These are phyloP conservation scores for Polysphondylium violaceum DNA, from an alignment of 78 protist genomes.

Conservation along the genomic window DNA sequence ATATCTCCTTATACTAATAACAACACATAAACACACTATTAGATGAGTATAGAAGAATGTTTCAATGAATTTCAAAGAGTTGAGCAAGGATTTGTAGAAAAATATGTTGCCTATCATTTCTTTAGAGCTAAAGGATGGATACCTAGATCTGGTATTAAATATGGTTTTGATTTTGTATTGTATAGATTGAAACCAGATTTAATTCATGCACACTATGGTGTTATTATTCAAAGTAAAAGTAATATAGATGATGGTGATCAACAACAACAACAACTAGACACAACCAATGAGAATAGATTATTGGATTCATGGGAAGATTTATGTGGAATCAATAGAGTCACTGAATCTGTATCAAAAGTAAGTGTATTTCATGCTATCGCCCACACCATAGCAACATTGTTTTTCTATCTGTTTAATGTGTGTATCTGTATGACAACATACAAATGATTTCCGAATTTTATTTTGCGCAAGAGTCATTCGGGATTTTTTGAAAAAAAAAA, in stretches of 20 bases:
- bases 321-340: slow-evolving; percentile 53
- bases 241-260: not conserved
- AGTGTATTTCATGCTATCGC: not conserved
- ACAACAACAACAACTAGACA: not conserved
- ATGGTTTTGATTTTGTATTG: slow-evolving; percentile 63
- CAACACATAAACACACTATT: not conserved
- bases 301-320: slow-evolving; percentile 44
- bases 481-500: too few relatives aligned
- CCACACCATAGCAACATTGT: not conserved
- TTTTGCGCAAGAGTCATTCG: too few relatives aligned
- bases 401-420: too few relatives aligned
- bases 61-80: slow-evolving; percentile 24
- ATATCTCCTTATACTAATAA: not conserved
- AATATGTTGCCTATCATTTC: slow-evolving; percentile 51
- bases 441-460: too few relatives aligned
- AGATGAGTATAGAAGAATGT: slow-evolving; percentile 64
- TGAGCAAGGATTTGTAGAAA: slow-evolving; percentile 14
- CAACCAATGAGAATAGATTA: not conserved
- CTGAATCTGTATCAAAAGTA: slow-evolving; percentile 71
- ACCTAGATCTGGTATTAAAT: slow-evolving; percentile 66
- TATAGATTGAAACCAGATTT: slow-evolving; percentile 55
- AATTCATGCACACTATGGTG: slow-evolving; percentile 70
- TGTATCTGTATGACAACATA: too few relatives aligned
- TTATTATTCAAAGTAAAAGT: slow-evolving; percentile 12
- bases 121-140: slow-evolving; percentile 72